Conservation (phyloP, 139 green algal species). For the Chlorella sp. region DNA sequence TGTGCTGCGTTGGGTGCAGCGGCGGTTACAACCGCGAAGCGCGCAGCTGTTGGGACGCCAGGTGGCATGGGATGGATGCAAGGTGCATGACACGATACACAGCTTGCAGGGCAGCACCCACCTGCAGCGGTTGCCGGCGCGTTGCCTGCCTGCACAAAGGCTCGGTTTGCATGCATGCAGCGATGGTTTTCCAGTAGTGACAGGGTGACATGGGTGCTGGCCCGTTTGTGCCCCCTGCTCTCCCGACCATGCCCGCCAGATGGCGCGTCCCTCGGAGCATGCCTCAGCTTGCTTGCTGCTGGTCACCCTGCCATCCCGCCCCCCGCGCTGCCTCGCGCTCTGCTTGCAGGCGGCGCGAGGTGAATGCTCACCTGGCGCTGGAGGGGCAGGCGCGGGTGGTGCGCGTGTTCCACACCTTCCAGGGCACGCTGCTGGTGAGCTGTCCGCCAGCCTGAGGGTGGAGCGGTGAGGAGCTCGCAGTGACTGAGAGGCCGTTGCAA, state of each 20-base stretch:
- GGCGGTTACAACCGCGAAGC: neutral
- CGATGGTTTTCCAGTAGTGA: neutral
- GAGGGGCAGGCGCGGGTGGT: conserved; percentile 15
- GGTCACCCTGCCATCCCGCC: too few species aligned
- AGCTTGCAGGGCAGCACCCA: neutral
- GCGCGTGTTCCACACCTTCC: conserved; percentile 14
- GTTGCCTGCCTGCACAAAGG: neutral
- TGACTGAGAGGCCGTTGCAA: too few species aligned
- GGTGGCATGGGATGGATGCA: neutral
- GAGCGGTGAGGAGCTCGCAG: too few species aligned
- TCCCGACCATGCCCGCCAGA: neutral
- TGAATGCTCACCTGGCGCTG: conserved; percentile 26
- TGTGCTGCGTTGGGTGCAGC: neutral
- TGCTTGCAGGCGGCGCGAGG: conserved; percentile 4
- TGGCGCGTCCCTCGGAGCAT: neutral
- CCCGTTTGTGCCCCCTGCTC: too few species aligned
- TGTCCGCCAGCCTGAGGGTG: too few species aligned
- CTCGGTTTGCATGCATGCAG: neutral
- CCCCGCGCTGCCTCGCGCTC: neutral
- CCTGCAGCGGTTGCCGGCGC: too few species aligned
- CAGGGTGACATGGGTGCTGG: neutral
- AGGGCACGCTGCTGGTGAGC: neutral
- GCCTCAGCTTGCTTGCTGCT: too few species aligned
- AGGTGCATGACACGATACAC: neutral
- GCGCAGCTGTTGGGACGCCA: too few species aligned